Evolutionary conservation across 805 yeast genomes (phyloP), one percentile per base, ranked within the genome.

Genomic region (Vanderwaltozyma verrucispora): DNA sequence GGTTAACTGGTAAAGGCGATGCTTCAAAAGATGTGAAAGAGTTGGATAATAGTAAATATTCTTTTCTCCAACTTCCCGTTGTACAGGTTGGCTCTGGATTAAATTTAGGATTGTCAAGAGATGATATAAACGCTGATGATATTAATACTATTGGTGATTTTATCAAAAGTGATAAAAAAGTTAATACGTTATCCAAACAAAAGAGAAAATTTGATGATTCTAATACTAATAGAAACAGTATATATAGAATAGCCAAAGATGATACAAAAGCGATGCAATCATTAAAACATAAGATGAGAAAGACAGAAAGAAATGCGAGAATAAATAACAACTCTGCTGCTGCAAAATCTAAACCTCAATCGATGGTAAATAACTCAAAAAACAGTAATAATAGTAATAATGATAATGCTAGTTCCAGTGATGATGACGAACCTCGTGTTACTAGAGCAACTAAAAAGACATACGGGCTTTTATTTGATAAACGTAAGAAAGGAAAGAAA

Each of bases 121-220:
- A 15, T 1, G 27, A 28, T n/a, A 23, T 24, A 15, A 25, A 30
- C 9, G 34, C 35, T n/a, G 43, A 31, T 12, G 64, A 57, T 34
- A 58, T 60, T 8, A 50, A 53, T 19, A 60, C 64, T 7, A 51
- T 60, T 10, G 64, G 64, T 15, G 63, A 60, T 36, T 60, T 60
- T 31, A 49, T 60, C 9, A 40, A 49, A 13, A 53, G 60, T 31
- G 58, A 59, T 32, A 58, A 59, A 42, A 59, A 57, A 28, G 44
- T 60, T 3, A 48, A 48, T 14, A 45, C 62, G 3, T 37, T 60
- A 17, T 44, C 60, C 2, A 60, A 58, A 37, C 57, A 55, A 45
- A 58, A 49, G 41, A 49, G 47, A 16, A 37, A 45, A 25, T 15
- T 21, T n/a, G 39, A 42, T 33, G 39, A 30, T 31, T 28, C 30